Conservation (phyloP, 805 yeast species). For the Candida quercuum region DNA sequence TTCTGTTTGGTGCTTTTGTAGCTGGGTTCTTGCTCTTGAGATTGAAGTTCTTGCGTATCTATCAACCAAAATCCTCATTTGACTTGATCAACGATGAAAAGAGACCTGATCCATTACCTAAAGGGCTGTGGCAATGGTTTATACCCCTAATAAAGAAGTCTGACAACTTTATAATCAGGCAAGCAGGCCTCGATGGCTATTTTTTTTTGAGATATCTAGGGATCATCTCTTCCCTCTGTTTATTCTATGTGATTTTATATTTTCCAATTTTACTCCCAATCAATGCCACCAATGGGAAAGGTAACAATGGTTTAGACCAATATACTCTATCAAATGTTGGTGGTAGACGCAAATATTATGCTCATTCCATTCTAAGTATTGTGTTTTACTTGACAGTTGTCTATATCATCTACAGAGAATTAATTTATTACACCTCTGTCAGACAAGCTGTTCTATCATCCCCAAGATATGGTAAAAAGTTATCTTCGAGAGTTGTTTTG, state of each 20-base stretch:
- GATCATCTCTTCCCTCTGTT: constrained; percentile 46
- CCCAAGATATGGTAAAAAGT: constrained; percentile 69
- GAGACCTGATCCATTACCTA: constrained; percentile 69
- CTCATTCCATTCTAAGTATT: constrained; percentile 83
- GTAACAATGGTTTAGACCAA: constrained; percentile 63
- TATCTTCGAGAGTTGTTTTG: constrained; percentile 76
- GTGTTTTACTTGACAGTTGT: constrained; percentile 64
- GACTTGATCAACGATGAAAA: constrained; percentile 54
- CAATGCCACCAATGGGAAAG: constrained; percentile 62
- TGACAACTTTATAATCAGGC: constrained; percentile 71
- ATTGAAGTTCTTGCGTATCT: constrained; percentile 61
- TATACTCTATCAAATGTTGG: constrained; percentile 75
- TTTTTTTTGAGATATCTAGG: constrained; percentile 77
- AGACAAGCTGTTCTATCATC: constrained; percentile 75
- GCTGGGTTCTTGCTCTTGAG: constrained; percentile 60
- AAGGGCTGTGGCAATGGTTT: constrained; percentile 69
- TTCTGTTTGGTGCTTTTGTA: constrained; percentile 58
- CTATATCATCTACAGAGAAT: constrained; percentile 77
- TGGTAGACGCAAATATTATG: constrained; percentile 61
- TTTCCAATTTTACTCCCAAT: constrained; percentile 76
- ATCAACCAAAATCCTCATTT: constrained; percentile 74
- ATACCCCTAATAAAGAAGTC: constrained; percentile 56
- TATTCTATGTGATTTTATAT: constrained; percentile 48
- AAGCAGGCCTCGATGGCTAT: constrained; percentile 93
- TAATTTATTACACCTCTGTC: constrained; percentile 69